Evolutionary conservation across 345 rosid species (phyloP).

Genomic region (Pugionium cornutum): DNA sequence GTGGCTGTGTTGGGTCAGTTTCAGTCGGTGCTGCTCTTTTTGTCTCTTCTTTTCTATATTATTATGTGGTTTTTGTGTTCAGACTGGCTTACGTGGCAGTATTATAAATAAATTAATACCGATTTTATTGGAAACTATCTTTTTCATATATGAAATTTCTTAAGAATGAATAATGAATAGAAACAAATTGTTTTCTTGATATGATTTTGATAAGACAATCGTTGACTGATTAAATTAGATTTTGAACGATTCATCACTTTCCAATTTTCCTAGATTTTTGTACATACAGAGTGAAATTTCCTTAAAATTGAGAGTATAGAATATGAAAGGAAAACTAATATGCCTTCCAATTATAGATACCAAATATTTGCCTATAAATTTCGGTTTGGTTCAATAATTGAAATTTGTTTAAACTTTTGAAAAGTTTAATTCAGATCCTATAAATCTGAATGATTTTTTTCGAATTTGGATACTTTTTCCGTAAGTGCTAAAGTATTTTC

Average conservation of each 20-base stretch:
- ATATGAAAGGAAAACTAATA: not conserved
- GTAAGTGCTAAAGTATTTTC: too few species aligned
- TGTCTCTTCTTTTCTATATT: not conserved
- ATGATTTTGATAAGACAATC: not conserved
- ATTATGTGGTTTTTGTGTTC: constrained; percentile 1
- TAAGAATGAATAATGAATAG: too few species aligned
- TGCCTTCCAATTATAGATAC: constrained; percentile 1
- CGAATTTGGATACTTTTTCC: not conserved
- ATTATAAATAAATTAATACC: constrained; percentile 22
- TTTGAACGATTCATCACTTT: constrained; percentile 3
- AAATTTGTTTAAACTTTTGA: not conserved
- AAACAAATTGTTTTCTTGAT: not conserved
- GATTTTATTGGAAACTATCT: constrained; percentile 10
- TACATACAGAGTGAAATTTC: not conserved
- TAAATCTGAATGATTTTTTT: not conserved
- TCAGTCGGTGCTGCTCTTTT: constrained; percentile 28
- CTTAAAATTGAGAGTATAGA: not conserved
- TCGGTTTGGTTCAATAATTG: not conserved
- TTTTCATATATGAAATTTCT: constrained; percentile 14
- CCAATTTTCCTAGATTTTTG: not conserved
- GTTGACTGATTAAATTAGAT: constrained; percentile 10
- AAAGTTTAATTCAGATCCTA: not conserved
- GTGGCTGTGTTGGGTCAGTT: constrained; percentile 35
- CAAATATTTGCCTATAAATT: not conserved
- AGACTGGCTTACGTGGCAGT: too few species aligned